Base-by-base conservation (phyloP, 768 basidiomycete species). In the Amanita jacksonii region DNA sequence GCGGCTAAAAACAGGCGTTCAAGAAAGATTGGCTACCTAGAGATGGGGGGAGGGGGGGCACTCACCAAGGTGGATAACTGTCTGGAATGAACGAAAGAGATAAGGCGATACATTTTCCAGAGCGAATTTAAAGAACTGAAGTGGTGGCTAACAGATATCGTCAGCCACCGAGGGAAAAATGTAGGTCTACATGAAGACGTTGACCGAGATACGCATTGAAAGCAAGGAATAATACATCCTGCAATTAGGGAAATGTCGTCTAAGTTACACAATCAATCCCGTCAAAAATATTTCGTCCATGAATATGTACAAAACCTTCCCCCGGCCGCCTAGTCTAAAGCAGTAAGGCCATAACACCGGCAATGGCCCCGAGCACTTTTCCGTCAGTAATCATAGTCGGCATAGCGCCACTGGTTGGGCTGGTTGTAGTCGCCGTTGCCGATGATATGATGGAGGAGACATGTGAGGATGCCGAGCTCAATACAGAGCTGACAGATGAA, bases 321-420 rank as follows among this genome's bases (percentile, higher is more conserved):
- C 6, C 19, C 23, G 13, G 22, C 25, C 12, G 10, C 20, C 15
- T 34, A 1, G 1, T 4, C 22, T 20, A 45, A 9, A 45, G 37
- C 12, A 45, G 27, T n/a, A 45, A 34, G 30, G 44, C 44, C 44
- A 45, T 45, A 38, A 38, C 36, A 28, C 44, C 44, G 12, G 44
- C 44, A 45, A 45, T 45, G 25, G 30, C 44, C 15, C 44, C 44
- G 15, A 45, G 44, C 18, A 45, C 44, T 37, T 25, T 38, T 18
- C 44, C 36, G 20, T 45, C 44, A 20, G 36, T 36, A 22, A 38
- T 45, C 44, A 45, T 31, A 8, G 37, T 45, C 13, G 44, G 44
- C 44, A 45, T 38, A 31, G 44, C 44, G 30, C 20, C 36, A 38
- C 22, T 45, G 36, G 36, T 31, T 16, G 43, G 22, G 31, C 23